These are phyloP conservation scores for Crataegus laevigata DNA, from an alignment of 306 rosid species.

Conservation along the genomic window DNA sequence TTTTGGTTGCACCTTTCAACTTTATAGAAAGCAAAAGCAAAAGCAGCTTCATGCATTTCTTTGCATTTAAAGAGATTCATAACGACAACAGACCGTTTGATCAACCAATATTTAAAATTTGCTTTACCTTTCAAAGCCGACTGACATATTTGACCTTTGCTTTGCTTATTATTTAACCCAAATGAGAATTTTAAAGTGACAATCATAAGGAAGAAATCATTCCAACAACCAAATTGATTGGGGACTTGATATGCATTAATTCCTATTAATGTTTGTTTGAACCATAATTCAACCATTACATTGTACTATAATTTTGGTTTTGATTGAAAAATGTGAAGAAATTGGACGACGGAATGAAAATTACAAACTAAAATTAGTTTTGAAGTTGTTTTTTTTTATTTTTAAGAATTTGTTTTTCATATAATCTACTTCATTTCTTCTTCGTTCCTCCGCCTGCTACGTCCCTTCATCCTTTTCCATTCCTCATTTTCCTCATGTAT, in stretches of 20 bases:
- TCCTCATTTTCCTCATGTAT: background rate
- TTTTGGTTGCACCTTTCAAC: slow-evolving; percentile 56
- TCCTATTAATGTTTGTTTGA: background rate
- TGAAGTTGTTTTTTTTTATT: no score
- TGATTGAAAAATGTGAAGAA: background rate
- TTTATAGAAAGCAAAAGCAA: slow-evolving; percentile 70
- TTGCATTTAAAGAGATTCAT: slow-evolving; percentile 36
- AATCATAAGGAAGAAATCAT: background rate
- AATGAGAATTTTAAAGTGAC: background rate
- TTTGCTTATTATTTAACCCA: background rate
- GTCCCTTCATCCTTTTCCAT: background rate
- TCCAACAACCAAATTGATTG: background rate
- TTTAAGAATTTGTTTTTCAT: background rate
- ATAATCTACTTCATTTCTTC: no score
- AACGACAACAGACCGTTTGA: slow-evolving; percentile 50
- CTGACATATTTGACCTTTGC: background rate
- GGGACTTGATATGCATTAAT: background rate
- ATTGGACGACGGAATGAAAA: background rate
- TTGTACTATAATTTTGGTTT: background rate
- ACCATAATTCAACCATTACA: background rate
- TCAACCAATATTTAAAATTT: slow-evolving; percentile 11
- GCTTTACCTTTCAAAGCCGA: background rate
- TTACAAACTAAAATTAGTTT: background rate
- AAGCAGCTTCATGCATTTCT: slow-evolving; percentile 35
- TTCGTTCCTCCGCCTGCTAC: background rate